Base-by-base conservation (phyloP, 1,139 yeast species). In the Lodderomyces pseudojiufengensis region DNA sequence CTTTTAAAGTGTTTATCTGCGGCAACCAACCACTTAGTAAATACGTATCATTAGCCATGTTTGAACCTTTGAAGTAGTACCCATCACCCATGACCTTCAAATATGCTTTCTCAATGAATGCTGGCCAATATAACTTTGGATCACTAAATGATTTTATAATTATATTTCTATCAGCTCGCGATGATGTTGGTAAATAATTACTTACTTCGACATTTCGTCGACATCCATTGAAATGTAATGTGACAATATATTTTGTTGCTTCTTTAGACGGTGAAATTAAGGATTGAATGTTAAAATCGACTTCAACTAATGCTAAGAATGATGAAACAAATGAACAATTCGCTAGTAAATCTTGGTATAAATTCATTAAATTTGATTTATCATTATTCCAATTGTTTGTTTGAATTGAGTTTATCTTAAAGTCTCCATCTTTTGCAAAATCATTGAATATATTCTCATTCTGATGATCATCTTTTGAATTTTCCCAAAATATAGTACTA, bases 281-380 rank as follows among this genome's bases (percentile, higher is more conserved):
- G 3, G 46, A 40, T 7, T 44, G 11, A 29, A 42, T 2, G 20
- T 18, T 10, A 15, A 12, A 23, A 13, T 22, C 6, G n/a, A 18
- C 15, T 13, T 27, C 25, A 37, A 38, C 10, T 1, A 72, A 55
- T 1, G 80, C 70, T 21, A 82, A 59, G 25, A 83, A 52, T 0
- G 87, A 70, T 3, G 87, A 80, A 2, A 85, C 86, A 46, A 85
- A 76, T 0, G 95, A 83, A 55, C 95, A 86, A 52, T 85, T 82
- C n/a, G 76, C 70, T 13, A 83, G 57, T 2, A 70, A 51, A 45
- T 80, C 85, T 49, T 80, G 86, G 50, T 69, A 65, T 14, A 71
- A 53, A 4, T 49, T 61, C 28, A 37, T 37, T 39, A 56, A 45
- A 18, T 53, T 59, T 2, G 31, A 36, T 3, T 21, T 14, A 5